These are phyloP conservation scores for Conticribra guillardii DNA, from an alignment of 108 stramenopile species.

Conservation along the genomic window DNA sequence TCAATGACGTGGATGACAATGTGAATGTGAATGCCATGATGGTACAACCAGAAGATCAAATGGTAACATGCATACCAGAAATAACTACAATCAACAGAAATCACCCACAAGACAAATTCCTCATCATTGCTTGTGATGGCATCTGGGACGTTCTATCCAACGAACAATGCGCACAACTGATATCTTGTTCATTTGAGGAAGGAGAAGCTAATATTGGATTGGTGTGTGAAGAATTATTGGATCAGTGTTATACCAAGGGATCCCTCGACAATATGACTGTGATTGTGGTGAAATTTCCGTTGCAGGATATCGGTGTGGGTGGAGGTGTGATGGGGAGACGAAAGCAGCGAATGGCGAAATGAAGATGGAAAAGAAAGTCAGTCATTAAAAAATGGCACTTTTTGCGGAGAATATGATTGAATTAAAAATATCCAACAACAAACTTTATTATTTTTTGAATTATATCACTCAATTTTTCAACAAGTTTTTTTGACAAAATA, in stretches of 20 bases:
- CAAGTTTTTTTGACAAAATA: too few species aligned
- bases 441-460: too few species aligned
- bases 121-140: constrained; percentile 92
- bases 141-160: constrained; percentile 94
- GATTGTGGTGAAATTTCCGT: constrained; percentile 28
- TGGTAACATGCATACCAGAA: constrained; percentile 84
- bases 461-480: too few species aligned
- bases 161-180: constrained; percentile 79
- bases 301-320: constrained; percentile 27
- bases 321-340: constrained; percentile 40
- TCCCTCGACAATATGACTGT: constrained; percentile 83
- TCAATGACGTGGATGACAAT: too few species aligned
- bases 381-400: too few species aligned
- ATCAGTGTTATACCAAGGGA: constrained; percentile 68
- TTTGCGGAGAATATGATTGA: too few species aligned
- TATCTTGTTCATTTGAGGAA: constrained; percentile 62
- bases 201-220: constrained; percentile 64
- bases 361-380: too few species aligned
- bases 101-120: constrained; percentile 73
- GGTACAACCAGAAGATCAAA: constrained; percentile 73
- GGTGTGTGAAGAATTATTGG: constrained; percentile 81
- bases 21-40: too few species aligned
- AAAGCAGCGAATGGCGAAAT: constrained; percentile 12
- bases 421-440: too few species aligned
- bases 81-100: constrained; percentile 61